Evolutionary conservation across 139 green algal species (phyloP), one percentile per base, ranked within the genome.

Genomic region (Desmodesmus armatus): DNA sequence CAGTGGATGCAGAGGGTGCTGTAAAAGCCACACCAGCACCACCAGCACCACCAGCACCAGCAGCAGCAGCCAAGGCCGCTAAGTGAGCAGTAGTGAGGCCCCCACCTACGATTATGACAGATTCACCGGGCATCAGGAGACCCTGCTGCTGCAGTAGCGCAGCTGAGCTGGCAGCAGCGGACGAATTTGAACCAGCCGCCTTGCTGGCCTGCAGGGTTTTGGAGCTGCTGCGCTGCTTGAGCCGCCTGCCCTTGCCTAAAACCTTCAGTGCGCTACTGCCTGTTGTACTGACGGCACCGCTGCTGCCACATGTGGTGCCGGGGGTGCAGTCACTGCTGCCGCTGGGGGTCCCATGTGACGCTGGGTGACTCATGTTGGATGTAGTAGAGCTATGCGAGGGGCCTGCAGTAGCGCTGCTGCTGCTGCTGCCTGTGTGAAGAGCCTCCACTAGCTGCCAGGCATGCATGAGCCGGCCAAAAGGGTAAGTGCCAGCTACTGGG

Each of bases 61-160:
- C 51, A 62, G 51, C 51, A 62, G 62, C 62, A 27, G 82, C 82
- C 37, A 87, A 49, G 3, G 25, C 13, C 17, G 71, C 70, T 40
- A 87, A 37, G 33, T 87, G 82, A 5, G 82, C 82, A 4, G 49
- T 65, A 3, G 82, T 88, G 21, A 80, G 66, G 40, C 78, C 82
- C 39, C 85, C 70, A 13, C 73, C 73, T 15, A 80, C 31, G 21
- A 80, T 66, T 3, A 80, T 5, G 15, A 80, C 73, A 44, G 35
- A 37, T 23, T 80, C 73, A 40, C 73, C 73, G 33, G 73, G 73
- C 73, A 13, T 27, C 73, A 80, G 43, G 41, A 80, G n/a, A 33
- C 73, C 73, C 1, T 41, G 43, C 27, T 58, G 27, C 43, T 25
- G 1, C 44, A 80, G 73, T n/a, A n/a, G n/a, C n/a, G n/a, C n/a